Base-by-base conservation (phyloP, 176 grass and related monocot genomes). In the Musa troglodytarum region DNA sequence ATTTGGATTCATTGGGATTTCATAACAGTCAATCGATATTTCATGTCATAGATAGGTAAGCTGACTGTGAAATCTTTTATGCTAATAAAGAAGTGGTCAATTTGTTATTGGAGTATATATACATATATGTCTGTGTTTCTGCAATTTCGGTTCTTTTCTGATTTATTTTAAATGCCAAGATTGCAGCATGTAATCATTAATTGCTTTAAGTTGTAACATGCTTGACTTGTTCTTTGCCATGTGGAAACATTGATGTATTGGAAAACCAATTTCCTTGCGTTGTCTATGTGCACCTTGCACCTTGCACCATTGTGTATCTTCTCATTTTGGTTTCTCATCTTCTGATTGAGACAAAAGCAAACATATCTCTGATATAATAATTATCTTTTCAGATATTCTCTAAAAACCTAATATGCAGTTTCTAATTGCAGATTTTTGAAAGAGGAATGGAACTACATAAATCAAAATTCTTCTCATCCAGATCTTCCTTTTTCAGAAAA, bases 1-100 rank as follows among this genome's bases (percentile, higher is more conserved):
- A 98, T 88, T 87, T 98, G 90, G 95, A 98, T 86, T 98, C 95
- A 63, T 76, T 98, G 74, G 88, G 86, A 23, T 77, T 91, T 79
- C 95, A 98, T 72, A 87, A 49, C 56, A 98, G 95, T 76, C 85
- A 65, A 79, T 51, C 16, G 16, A 91, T 98, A 81, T 91, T 91
- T 77, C 75, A 25, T 78, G 76, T 88, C 63, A 76, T 89, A 68
- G 82, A 81, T 63, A 87, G 83, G 95, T 89, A 87, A 80, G 34
- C 57, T 75, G 19, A 62, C 24, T 74, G 28, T 15, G 74, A 79
- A 24, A 22, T 62, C 57, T 54, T 70, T 22, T 1, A 50, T 50
- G 34, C 34, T 4, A 70, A 71, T 23, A 12, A 72, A 77, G 29
- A 20, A 20, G 53, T 54, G 34, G 50, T 23, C 9, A 21, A 50